phyloP scores from a whole-genome alignment of 176 grass and related monocot genomes.

The Saccharum officinarum region DNA sequence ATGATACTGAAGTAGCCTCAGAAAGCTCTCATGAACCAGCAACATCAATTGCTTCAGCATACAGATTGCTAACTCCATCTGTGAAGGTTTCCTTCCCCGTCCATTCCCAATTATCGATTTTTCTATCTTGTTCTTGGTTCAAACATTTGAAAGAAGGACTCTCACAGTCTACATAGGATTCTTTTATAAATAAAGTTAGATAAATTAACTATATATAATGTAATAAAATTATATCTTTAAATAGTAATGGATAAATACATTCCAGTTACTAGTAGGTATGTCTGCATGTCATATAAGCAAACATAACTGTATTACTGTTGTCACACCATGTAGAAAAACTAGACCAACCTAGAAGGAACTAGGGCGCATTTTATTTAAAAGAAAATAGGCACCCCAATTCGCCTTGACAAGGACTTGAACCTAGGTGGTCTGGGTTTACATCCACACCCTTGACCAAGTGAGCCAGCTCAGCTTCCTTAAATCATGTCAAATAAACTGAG shows the following conservation, averaged over 20 bases:
- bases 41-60: constrained; percentile 77
- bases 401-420: not conserved
- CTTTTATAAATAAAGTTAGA: not conserved
- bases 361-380: not conserved
- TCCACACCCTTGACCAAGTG: not conserved
- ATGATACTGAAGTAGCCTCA: constrained; percentile 47
- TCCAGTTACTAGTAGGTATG: constrained; percentile 3
- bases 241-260: not conserved
- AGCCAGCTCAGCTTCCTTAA: not conserved
- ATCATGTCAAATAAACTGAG: constrained; percentile 1
- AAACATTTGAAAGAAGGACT: not conserved
- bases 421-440: not conserved
- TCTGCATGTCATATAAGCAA: not conserved
- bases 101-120: not conserved
- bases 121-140: not conserved
- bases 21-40: constrained; percentile 66
- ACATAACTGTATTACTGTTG: not conserved
- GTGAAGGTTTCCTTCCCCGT: constrained; percentile 61
- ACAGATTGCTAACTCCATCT: constrained; percentile 91
- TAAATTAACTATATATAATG: not conserved
- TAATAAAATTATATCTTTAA: not conserved
- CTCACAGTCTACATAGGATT: not conserved
- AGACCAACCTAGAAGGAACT: not conserved
- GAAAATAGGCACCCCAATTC: not conserved
- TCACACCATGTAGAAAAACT: not conserved